Conservation (phyloP, 1,139 yeast genomes). For the Yamadazyma mexicana region DNA sequence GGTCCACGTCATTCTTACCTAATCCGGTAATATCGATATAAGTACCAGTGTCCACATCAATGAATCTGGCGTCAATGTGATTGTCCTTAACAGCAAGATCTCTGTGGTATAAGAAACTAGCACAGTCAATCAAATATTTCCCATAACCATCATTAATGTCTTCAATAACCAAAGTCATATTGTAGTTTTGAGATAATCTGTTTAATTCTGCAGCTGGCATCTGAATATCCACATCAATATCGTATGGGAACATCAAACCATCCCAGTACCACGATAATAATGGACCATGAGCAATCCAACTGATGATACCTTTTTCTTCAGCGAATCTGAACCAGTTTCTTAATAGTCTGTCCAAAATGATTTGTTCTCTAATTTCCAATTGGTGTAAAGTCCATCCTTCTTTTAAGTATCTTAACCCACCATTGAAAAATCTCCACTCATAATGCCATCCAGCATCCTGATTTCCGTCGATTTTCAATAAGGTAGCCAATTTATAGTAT, state of each 20-base stretch:
- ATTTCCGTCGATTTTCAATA: slow-evolving; percentile 24
- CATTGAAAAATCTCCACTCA: slow-evolving; percentile 40
- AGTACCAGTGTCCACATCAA: slow-evolving; percentile 38
- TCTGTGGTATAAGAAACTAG: slow-evolving; percentile 32
- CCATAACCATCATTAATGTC: slow-evolving; percentile 35
- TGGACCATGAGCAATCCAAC: slow-evolving; percentile 57
- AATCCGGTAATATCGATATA: slow-evolving; percentile 41
- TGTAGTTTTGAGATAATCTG: slow-evolving; percentile 30
- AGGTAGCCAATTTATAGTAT: slow-evolving; percentile 36
- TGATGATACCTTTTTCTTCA: slow-evolving; percentile 34
- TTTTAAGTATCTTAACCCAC: slow-evolving; percentile 30
- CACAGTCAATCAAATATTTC: slow-evolving; percentile 33
- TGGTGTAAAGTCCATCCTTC: slow-evolving; percentile 33
- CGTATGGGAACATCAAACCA: slow-evolving; percentile 39
- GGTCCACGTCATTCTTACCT: slow-evolving; percentile 29
- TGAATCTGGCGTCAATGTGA: slow-evolving; percentile 40
- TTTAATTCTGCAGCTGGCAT: slow-evolving; percentile 37
- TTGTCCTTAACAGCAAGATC: slow-evolving; percentile 30
- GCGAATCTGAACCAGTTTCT: slow-evolving; percentile 38
- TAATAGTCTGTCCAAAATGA: slow-evolving; percentile 31
- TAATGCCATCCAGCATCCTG: slow-evolving; percentile 41
- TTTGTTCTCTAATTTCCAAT: slow-evolving; percentile 29
- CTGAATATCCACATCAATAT: slow-evolving; percentile 37
- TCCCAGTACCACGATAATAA: slow-evolving; percentile 44
- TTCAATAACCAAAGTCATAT: slow-evolving; percentile 38